Evolutionary conservation across 805 yeast genomes (phyloP).

Genomic region (Metschnikowia kofuensis): DNA sequence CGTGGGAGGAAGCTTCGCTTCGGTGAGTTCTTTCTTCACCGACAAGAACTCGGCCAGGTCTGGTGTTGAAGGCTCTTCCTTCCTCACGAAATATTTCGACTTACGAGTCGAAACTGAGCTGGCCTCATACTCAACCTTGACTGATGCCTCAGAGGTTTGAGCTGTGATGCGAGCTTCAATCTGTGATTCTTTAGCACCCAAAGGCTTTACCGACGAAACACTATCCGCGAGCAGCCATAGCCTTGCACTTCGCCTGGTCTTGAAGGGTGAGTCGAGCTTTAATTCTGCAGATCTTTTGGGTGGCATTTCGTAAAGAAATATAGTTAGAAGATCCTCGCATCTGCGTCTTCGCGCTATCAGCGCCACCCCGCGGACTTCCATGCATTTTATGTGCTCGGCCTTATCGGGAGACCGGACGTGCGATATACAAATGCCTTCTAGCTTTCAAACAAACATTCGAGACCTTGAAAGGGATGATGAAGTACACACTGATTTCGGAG

Average conservation of each 20-base stretch:
- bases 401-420: background rate
- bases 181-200: background rate
- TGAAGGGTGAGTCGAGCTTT: background rate
- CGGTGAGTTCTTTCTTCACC: background rate
- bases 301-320: background rate
- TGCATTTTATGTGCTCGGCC: background rate
- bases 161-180: background rate
- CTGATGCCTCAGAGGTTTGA: slow-evolving; percentile 2
- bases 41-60: background rate
- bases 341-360: background rate
- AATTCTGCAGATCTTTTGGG: slow-evolving; percentile 5
- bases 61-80: background rate
- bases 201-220: background rate
- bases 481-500: too few relatives aligned
- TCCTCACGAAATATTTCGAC: background rate
- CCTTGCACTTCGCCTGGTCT: slow-evolving; percentile 4
- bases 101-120: background rate
- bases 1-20: background rate
- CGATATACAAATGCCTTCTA: background rate
- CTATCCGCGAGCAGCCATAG: background rate
- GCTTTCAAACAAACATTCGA: background rate
- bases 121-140: slow-evolving; percentile 11
- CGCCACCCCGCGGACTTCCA: slow-evolving; percentile 8
- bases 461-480: background rate
- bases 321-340: background rate